Evolutionary conservation across 495 filamentous ascomycete genomes (phyloP), one percentile per base, ranked within the genome.

Genomic region (Lasiosphaeria ovina): DNA sequence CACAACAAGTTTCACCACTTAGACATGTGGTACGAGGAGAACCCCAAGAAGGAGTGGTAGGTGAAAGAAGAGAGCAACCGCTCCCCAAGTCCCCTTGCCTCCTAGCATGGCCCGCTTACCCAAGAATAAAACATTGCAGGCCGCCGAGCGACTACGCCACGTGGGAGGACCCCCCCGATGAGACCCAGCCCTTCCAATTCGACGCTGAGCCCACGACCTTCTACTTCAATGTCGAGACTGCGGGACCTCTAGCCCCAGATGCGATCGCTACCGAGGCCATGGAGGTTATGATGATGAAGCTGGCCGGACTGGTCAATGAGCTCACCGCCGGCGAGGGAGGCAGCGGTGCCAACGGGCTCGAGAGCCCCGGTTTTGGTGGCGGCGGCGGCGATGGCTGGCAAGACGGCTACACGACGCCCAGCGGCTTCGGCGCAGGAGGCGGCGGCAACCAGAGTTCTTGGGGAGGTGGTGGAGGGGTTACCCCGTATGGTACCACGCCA

Each of bases 11-110:
- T 98, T 50, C 79, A 83, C 59, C 94, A 98, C 77, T 77, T 91
- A 45, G 89, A 95, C 68, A 85, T 93, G 69, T 98, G 94, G 94
- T 97, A 90, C 70, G 94, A 98, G 80, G 77, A 87, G 67, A 87
- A 96, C 80, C 72, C 92, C 3, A 80, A 80, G 54, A 83, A 84
- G 68, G 94, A 98, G 81, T 98, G 94, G 94, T 97, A 84, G 64
- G 90, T 82, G 17, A 51, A 38, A 36, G 44, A 47, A 14, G 44
- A 5, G 32, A 40, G n/a, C 55, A 51, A 58, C 10, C 45, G 58
- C 31, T 35, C 10, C 50, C 35, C 35, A 17, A 4, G 38, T 51
- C 6, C 32, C 44, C 8, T 14, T 55, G 10, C 3, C 57, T 31
- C 38, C 17, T 59, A 54, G 16, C 17, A 6, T 50, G 4, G 24